Percentiles rank a stretch among this genome's conserved stretches.
Conservation (phyloP, 805 yeast species). For the Ogataea naganishii region DNA sequence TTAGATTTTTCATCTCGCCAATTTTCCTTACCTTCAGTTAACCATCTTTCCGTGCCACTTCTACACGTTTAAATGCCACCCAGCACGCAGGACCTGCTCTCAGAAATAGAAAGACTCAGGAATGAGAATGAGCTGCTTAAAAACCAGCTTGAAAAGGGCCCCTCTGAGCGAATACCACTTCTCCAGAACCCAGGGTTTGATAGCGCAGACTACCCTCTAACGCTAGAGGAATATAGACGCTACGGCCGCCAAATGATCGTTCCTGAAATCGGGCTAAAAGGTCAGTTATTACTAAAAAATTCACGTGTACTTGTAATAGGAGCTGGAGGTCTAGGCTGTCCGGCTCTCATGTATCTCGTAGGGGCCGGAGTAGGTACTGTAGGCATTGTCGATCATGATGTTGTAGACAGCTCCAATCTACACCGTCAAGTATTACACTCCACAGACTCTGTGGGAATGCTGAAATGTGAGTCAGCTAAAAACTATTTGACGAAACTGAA, state of each 20-base stretch:
- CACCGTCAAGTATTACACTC: conserved; percentile 86
- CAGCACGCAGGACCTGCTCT: conserved; percentile 10
- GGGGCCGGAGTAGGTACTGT: conserved; percentile 84
- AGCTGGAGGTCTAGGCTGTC: conserved; percentile 96
- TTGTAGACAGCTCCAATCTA: conserved; percentile 75
- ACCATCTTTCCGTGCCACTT: too few relatives aligned
- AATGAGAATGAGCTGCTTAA: conserved; percentile 19
- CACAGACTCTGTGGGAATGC: conserved; percentile 53
- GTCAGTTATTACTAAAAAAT: conserved; percentile 52
- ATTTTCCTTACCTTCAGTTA: too few relatives aligned
- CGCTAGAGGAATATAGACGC: conserved; percentile 63
- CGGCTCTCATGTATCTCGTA: conserved; percentile 73
- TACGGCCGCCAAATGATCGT: conserved; percentile 97
- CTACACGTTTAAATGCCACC: too few relatives aligned
- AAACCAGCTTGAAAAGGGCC: not conserved
- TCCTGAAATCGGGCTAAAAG: conserved; percentile 55
- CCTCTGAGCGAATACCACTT: not conserved
- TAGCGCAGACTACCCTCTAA: conserved; percentile 11
- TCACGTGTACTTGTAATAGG: conserved; percentile 74
- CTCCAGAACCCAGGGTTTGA: too few relatives aligned
- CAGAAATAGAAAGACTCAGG: conserved; percentile 16
- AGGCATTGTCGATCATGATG: conserved; percentile 84
- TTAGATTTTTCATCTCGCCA: too few relatives aligned
- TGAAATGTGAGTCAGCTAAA: conserved; percentile 77
- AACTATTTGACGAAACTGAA: conserved; percentile 45